Evolutionary conservation across 1,139 yeast species (phyloP), one percentile per base, ranked within the genome.

Genomic region (Magnusiomyces sp.): DNA sequence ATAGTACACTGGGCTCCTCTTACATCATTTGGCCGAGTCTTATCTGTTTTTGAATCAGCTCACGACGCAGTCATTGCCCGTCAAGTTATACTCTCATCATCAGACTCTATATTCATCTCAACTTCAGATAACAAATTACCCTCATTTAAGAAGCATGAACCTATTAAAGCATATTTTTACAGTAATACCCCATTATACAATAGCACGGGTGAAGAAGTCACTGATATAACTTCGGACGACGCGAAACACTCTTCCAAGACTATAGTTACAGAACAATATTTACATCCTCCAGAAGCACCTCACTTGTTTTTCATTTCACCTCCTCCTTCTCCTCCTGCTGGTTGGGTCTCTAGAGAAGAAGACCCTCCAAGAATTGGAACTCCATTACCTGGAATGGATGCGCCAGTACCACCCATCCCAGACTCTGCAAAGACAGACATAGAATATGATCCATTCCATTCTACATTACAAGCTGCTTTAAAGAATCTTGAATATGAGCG

Each of bases 241-340:
- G 7, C 29, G 7, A 23, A 23, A 23, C 29, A 23, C 29, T 23
- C 39, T 29, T 50, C 53, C 19, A 54, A 50, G 42, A 27, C 33
- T 33, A 55, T 50, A 14, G 44, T 47, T 20, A 58, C 53, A 37
- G 55, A 47, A 36, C 47, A 46, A 10, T 57, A 62, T 48, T 58
- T 71, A 37, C 59, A 62, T 48, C 63, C 70, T 32, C 75, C 75
- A 1, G 72, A 66, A 48, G 59, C 64, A 17, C 75, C 73, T 19
- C 59, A 61, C 45, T 60, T 70, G 46, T 64, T 70, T 61, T 62
- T 71, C 49, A 69, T 71, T 41, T 66, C 72, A 14, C 75, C 75
- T 1, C 75, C 75, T 7, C 71, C 73, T 5, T 65, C 71, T 37
- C 75, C 75, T 1, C 75, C 75, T 0, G 66, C 60, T 5, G 74